These are phyloP conservation scores for Cinnamomum micranthum DNA, from an alignment of 164 flowering plant species.

Conservation along the genomic window DNA sequence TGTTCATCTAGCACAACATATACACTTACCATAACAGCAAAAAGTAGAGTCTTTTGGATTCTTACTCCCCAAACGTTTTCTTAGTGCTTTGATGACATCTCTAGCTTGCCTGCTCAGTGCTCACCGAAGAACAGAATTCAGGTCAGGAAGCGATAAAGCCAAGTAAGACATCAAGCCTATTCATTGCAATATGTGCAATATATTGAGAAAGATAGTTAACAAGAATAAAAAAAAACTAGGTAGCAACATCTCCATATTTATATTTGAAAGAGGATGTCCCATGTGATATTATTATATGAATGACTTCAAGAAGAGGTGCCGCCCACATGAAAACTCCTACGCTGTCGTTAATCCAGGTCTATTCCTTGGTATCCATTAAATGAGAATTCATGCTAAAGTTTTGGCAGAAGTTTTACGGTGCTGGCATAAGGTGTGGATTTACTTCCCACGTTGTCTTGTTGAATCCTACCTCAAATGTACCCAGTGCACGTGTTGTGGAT, in stretches of 20 bases:
- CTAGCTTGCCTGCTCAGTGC: slow-evolving; percentile 1
- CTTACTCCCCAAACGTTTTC: not conserved
- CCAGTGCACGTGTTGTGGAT: too few species aligned
- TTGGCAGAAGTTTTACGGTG: too few species aligned
- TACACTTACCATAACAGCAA: not conserved
- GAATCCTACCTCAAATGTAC: too few species aligned
- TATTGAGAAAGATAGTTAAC: not conserved
- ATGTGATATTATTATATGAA: too few species aligned
- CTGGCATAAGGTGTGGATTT: too few species aligned
- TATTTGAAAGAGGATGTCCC: not conserved
- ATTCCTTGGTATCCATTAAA: too few species aligned
- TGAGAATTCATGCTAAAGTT: too few species aligned
- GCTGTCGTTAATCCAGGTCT: too few species aligned
- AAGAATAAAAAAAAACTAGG: not conserved
- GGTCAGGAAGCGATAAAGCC: not conserved
- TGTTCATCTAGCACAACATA: not conserved
- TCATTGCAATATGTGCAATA: not conserved
- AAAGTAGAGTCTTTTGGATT: not conserved
- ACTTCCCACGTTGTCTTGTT: too few species aligned
- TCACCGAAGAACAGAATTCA: not conserved
- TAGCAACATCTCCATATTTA: not conserved
- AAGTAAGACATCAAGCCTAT: not conserved
- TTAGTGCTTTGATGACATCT: slow-evolving; percentile 1
- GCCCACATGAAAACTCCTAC: too few species aligned
- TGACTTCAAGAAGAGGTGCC: too few species aligned